These are phyloP conservation scores for Pythium insidiosum DNA, from an alignment of 352 stramenopile genomes.

Conservation along the genomic window DNA sequence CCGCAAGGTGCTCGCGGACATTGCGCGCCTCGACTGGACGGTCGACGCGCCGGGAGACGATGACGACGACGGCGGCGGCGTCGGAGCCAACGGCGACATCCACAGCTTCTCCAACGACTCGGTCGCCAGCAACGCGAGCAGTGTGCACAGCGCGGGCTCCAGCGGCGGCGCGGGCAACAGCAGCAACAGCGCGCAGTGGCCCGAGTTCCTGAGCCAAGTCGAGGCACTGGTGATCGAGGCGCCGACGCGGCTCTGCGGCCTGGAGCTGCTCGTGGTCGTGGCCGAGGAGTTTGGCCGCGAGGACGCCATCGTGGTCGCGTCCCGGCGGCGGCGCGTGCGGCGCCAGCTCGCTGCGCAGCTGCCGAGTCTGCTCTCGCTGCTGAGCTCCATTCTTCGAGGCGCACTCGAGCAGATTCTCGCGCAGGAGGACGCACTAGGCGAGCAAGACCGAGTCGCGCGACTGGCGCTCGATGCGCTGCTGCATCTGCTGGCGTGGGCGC, in stretches of 20 bases:
- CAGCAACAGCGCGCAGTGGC: slow-evolving; percentile 21
- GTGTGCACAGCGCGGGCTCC: too few relatives aligned
- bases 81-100: not conserved
- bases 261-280: slow-evolving; percentile 52
- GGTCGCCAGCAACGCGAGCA: not conserved
- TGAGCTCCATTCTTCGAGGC: slow-evolving; percentile 35
- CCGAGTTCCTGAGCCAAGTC: slow-evolving; percentile 56
- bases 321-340: slow-evolving; percentile 35
- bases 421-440: not conserved
- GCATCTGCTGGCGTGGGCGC: slow-evolving; percentile 40
- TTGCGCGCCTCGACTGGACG: slow-evolving; percentile 52
- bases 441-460: slow-evolving; percentile 40
- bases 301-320: slow-evolving; percentile 42
- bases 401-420: slow-evolving; percentile 35
- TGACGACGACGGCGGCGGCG: too few relatives aligned
- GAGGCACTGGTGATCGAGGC: slow-evolving; percentile 43
- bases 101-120: not conserved
- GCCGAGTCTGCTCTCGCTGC: slow-evolving; percentile 34
- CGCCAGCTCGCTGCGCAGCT: slow-evolving; percentile 29
- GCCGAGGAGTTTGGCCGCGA: slow-evolving; percentile 71
- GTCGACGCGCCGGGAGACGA: slow-evolving; percentile 1
- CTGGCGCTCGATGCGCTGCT: slow-evolving; percentile 47
- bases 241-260: slow-evolving; percentile 28
- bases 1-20: slow-evolving; percentile 63
- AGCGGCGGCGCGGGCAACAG: not conserved